Evolutionary conservation across 129 eudicot species (phyloP).

Genomic region (Calendula officinalis): DNA sequence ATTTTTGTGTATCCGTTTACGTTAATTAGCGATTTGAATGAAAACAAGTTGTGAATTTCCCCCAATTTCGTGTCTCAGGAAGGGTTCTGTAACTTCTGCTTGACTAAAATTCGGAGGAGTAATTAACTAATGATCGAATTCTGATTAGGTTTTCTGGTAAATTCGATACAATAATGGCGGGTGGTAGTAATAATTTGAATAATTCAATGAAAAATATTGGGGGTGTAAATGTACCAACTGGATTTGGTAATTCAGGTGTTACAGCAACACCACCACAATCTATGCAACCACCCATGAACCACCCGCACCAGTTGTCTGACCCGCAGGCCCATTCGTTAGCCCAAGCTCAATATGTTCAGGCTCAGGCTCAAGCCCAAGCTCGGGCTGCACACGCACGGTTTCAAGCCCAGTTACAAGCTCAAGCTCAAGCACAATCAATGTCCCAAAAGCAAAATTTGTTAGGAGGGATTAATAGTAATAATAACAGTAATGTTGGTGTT

Average conservation of each 20-base stretch:
- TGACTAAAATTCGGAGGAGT: neutral
- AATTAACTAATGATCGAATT: neutral
- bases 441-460: constrained; percentile 24
- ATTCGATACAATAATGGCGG: constrained; percentile 31
- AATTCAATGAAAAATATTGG: constrained; percentile 42
- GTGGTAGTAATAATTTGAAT: constrained; percentile 35
- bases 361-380: constrained; percentile 27
- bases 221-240: constrained; percentile 21
- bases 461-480: constrained; percentile 1
- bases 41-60: neutral
- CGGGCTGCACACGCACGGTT: constrained; percentile 11
- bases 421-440: constrained; percentile 19
- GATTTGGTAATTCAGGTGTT: constrained; percentile 14
- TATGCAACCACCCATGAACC: constrained; percentile 26
- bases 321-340: constrained; percentile 42
- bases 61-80: neutral
- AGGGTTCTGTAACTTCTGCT: neutral
- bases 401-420: constrained; percentile 10
- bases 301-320: constrained; percentile 38
- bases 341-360: constrained; percentile 20
- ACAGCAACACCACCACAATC: constrained; percentile 33
- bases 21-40: neutral
- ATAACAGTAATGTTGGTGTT: constrained; percentile 30
- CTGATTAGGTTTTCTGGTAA: neutral
- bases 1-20: neutral